Evolutionary conservation across 2,329 filamentous ascomycete genomes (phyloP).

Genomic region (Ophiostoma novo-ulmi): DNA sequence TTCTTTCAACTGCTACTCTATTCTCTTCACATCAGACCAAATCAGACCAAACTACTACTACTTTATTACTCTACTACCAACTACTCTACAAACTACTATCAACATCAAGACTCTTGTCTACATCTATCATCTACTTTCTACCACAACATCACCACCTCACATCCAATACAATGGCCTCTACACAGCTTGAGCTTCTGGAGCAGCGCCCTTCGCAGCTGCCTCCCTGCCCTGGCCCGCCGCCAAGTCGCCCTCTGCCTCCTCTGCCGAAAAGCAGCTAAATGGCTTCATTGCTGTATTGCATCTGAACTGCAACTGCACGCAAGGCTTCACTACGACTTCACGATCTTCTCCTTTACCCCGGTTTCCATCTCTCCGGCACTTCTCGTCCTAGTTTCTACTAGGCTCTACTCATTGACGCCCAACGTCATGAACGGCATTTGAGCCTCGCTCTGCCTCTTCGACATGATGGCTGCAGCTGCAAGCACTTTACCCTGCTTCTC

Average conservation of each 20-base stretch:
- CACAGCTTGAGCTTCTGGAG: conserved; percentile 47
- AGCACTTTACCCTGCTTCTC: background rate
- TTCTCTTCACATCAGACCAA: background rate
- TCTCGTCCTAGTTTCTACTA: background rate
- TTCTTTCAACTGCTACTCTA: background rate
- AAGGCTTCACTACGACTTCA: conserved; percentile 3
- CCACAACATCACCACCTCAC: conserved; percentile 23
- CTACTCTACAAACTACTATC: background rate
- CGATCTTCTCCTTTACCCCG: background rate
- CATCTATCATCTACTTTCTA: conserved; percentile 7
- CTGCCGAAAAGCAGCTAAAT: conserved; percentile 56
- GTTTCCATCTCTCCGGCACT: background rate
- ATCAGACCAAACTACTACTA: background rate
- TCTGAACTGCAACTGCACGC: background rate
- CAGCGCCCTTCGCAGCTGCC: conserved; percentile 61
- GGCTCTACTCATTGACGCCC: background rate
- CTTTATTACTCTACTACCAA: background rate
- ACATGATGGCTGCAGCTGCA: background rate
- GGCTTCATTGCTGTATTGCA: background rate
- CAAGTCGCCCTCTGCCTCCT: conserved; percentile 59
- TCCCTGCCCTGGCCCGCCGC: conserved; percentile 62
- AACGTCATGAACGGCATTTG: background rate
- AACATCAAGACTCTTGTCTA: conserved; percentile 9
- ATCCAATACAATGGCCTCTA: conserved; percentile 25
- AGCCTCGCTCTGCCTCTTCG: conserved; percentile 3